These are phyloP conservation scores for Cladosporium sphaerospermum DNA, from an alignment of 2,329 filamentous ascomycete genomes.

Conservation along the genomic window DNA sequence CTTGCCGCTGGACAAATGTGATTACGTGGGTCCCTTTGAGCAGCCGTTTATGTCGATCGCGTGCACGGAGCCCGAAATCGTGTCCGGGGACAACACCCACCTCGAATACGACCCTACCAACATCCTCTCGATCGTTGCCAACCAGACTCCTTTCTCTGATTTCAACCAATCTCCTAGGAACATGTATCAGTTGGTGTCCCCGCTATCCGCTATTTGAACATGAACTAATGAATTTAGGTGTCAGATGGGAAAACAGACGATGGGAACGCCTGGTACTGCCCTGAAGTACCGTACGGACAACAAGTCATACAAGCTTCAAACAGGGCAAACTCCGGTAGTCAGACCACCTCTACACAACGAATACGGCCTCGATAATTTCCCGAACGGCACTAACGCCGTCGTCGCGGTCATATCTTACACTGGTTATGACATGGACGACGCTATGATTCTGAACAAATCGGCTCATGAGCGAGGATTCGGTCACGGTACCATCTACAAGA, in stretches of 20 bases:
- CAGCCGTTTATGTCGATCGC: conserved; percentile 99
- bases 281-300: conserved; percentile 87
- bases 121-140: conserved; percentile 93
- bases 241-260: conserved; percentile 99
- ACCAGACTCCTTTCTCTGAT: conserved; percentile 98
- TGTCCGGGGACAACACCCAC: conserved; percentile 84
- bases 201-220: too few relatives aligned
- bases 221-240: conserved; percentile 39
- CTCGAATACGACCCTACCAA: conserved; percentile 93
- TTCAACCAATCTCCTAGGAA: conserved; percentile 98
- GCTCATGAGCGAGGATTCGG: conserved; percentile 93
- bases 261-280: conserved; percentile 90
- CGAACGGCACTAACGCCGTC: conserved; percentile 89
- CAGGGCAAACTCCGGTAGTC: conserved; percentile 90
- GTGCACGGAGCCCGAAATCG: conserved; percentile 78
- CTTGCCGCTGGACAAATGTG: conserved; percentile 74
- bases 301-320: conserved; percentile 91
- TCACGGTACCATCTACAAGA: conserved; percentile 95
- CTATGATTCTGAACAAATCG: conserved; percentile 98
- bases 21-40: conserved; percentile 88
- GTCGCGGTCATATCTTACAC: conserved; percentile 98
- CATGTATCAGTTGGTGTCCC: conserved; percentile 60
- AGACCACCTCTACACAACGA: conserved; percentile 88
- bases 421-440: conserved; percentile 99
- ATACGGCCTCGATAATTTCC: conserved; percentile 96